Evolutionary conservation across 2,329 filamentous ascomycete species (phyloP).

Genomic region (Scedosporium boydii): DNA sequence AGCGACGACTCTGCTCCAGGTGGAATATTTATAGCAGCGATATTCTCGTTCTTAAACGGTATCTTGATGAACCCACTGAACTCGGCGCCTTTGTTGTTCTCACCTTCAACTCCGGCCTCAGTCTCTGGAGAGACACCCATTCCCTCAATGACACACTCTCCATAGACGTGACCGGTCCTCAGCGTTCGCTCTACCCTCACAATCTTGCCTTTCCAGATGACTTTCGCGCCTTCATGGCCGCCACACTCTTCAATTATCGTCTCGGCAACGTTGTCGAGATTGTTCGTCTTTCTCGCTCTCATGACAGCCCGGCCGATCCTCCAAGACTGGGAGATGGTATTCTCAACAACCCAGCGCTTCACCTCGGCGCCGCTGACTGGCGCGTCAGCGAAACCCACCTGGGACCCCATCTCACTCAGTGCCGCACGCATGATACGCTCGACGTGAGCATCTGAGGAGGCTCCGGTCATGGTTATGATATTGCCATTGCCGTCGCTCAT

Average conservation of each 20-base stretch:
- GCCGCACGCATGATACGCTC: constrained; percentile 42
- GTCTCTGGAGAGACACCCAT: constrained; percentile 16
- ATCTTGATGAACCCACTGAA: constrained; percentile 39
- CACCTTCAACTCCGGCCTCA: constrained; percentile 24
- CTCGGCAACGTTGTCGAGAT: constrained; percentile 44
- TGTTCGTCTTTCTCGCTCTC: constrained; percentile 17
- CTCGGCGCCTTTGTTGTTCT: background rate
- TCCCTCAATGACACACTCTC: constrained; percentile 40
- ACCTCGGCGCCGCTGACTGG: constrained; percentile 39
- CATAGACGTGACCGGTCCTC: constrained; percentile 49
- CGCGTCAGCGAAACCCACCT: constrained; percentile 36
- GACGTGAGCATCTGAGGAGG: constrained; percentile 33
- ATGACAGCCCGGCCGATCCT: constrained; percentile 42
- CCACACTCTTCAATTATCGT: constrained; percentile 49
- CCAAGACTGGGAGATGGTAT: constrained; percentile 45
- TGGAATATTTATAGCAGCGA: constrained; percentile 39
- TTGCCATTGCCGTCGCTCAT: constrained; percentile 45
- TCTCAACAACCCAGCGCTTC: constrained; percentile 39
- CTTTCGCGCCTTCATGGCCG: constrained; percentile 38
- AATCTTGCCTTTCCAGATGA: constrained; percentile 57
- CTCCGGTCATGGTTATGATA: constrained; percentile 37
- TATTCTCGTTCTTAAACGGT: constrained; percentile 67
- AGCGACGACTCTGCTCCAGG: background rate
- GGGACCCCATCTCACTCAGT: constrained; percentile 45
- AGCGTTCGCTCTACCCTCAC: constrained; percentile 47